Conservation (phyloP, 163 green algal species). For the Prototheca cutis region DNA sequence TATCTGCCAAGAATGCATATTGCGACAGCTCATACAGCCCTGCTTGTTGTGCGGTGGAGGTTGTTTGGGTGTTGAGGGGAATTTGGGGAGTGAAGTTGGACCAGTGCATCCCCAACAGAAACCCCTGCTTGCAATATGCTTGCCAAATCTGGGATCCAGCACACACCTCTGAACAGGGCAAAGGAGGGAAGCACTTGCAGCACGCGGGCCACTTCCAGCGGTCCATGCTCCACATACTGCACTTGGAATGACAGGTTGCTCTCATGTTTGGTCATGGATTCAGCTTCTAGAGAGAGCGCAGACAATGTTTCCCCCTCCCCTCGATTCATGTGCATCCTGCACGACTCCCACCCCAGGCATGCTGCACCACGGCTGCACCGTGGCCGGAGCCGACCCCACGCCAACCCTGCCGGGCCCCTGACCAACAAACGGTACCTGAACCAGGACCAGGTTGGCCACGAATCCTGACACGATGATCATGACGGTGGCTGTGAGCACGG, state of each 20-base stretch:
- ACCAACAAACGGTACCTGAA: constrained; percentile 8
- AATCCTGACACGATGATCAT: constrained; percentile 32
- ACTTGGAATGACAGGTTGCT: too few species aligned
- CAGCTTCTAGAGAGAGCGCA: background rate
- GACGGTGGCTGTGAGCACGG: constrained; percentile 27
- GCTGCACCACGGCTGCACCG: too few species aligned
- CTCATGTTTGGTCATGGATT: too few species aligned
- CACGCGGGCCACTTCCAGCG: constrained; percentile 14
- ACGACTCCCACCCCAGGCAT: too few species aligned
- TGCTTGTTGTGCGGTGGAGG: background rate
- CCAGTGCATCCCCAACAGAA: too few species aligned
- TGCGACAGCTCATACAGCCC: constrained; percentile 37
- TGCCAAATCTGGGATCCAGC: too few species aligned
- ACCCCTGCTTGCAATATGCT: background rate
- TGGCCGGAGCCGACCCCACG: too few species aligned
- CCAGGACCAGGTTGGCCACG: constrained; percentile 42
- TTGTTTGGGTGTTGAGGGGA: too few species aligned
- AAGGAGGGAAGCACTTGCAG: constrained; percentile 69
- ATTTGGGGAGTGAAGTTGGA: too few species aligned
- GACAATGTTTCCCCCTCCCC: too few species aligned
- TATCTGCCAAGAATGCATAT: constrained; percentile 34
- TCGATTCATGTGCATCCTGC: too few species aligned
- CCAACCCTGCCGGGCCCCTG: too few species aligned
- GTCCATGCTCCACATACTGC: constrained; percentile 33
- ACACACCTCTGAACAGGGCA: constrained; percentile 40